phyloP scores from a whole-genome alignment of 1,139 yeast genomes.

The Magnusiomyces starmeri region DNA sequence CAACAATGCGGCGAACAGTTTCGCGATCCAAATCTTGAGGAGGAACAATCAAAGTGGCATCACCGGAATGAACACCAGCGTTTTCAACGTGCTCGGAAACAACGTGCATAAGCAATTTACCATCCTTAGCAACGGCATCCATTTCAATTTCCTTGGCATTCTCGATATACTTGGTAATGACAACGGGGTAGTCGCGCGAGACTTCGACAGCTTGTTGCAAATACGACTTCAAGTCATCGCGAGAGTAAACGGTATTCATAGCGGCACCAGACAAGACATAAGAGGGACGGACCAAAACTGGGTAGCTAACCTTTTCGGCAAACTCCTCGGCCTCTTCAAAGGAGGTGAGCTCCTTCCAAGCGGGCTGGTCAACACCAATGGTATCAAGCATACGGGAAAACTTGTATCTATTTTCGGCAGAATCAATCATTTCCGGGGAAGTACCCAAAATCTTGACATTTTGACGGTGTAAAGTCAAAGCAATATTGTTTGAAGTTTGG shows the following conservation, averaged over 20 bases:
- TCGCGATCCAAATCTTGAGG: constrained; percentile 94
- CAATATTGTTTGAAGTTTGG: constrained; percentile 95
- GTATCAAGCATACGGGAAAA: constrained; percentile 91
- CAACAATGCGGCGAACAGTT: constrained; percentile 84
- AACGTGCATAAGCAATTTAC: constrained; percentile 86
- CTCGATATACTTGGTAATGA: constrained; percentile 88
- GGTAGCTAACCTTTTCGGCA: constrained; percentile 84
- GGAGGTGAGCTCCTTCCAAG: constrained; percentile 92
- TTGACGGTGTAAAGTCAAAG: constrained; percentile 63
- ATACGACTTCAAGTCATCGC: constrained; percentile 71
- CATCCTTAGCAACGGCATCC: constrained; percentile 90
- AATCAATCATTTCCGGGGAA: constrained; percentile 88
- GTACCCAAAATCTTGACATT: constrained; percentile 89
- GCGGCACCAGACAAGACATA: constrained; percentile 98
- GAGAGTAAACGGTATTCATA: constrained; percentile 82
- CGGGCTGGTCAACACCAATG: constrained; percentile 90
- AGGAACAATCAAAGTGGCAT: constrained; percentile 90
- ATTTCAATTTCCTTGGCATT: constrained; percentile 96
- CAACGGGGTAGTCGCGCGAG: constrained; percentile 94
- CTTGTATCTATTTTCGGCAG: constrained; percentile 97
- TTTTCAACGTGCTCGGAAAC: constrained; percentile 97
- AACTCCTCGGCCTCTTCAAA: constrained; percentile 77
- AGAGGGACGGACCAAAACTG: constrained; percentile 95
- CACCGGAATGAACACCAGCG: constrained; percentile 99
- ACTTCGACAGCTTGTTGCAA: constrained; percentile 84